Conservation (phyloP, 2,329 filamentous ascomycete genomes). For the Tricladium varicosporioides region DNA sequence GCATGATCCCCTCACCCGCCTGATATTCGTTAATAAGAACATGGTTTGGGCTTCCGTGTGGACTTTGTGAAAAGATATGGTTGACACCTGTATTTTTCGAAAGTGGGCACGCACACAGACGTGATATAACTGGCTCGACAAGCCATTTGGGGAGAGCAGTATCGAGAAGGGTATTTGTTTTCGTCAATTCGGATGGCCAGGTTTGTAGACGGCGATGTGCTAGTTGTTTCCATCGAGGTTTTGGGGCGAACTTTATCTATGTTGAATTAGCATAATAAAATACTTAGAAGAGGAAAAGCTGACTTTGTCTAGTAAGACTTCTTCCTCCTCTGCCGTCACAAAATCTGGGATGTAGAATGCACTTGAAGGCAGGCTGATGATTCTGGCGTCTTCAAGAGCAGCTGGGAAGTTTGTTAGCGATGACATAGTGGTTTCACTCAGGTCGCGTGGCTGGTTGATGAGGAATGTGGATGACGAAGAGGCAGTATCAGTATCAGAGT, state of each 20-base stretch:
- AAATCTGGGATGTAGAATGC: slow-evolving; percentile 89
- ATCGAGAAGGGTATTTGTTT: slow-evolving; percentile 70
- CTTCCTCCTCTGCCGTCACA: slow-evolving; percentile 74
- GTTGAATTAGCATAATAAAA: slow-evolving; percentile 8
- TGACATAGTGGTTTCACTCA: not conserved
- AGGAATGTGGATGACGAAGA: too few relatives aligned
- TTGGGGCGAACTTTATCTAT: slow-evolving; percentile 60
- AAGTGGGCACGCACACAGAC: slow-evolving; percentile 50
- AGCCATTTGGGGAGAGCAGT: slow-evolving; percentile 76
- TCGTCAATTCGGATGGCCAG: slow-evolving; percentile 80
- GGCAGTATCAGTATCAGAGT: not conserved
- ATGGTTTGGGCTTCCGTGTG: slow-evolving; percentile 80
- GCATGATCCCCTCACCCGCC: slow-evolving; percentile 90
- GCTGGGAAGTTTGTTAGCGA: slow-evolving; percentile 15
- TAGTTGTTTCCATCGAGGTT: slow-evolving; percentile 81
- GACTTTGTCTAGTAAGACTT: slow-evolving; percentile 68
- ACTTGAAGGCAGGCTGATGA: slow-evolving; percentile 55
- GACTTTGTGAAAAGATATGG: slow-evolving; percentile 60
- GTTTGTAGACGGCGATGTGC: slow-evolving; percentile 88
- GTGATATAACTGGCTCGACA: slow-evolving; percentile 63
- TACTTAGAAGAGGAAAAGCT: slow-evolving; percentile 5
- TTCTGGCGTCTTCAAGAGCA: slow-evolving; percentile 49
- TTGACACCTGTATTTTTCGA: slow-evolving; percentile 27
- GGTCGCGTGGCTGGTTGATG: too few relatives aligned
- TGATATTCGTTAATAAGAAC: slow-evolving; percentile 91